phyloP scores from a whole-genome alignment of 768 basidiomycete genomes.

The Nevesoporus exiguus region DNA sequence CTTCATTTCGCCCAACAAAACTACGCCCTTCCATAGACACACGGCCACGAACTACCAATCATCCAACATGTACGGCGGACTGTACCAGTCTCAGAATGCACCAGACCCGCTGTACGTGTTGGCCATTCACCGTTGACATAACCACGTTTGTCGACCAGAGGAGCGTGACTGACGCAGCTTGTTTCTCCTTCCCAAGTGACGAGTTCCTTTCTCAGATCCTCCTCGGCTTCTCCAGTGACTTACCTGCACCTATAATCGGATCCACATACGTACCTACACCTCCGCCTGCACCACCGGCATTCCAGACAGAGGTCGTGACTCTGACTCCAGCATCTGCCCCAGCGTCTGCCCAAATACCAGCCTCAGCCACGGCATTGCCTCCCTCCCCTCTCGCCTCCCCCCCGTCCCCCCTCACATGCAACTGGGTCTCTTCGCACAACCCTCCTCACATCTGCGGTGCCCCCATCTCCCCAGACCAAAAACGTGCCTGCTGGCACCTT shows the following conservation, averaged over 20 bases:
- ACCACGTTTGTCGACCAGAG: not conserved
- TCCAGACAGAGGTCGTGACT: no score
- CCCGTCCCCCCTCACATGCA: constrained; percentile 2
- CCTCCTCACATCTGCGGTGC: constrained; percentile 8
- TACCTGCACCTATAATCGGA: not conserved
- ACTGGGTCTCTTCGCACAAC: constrained; percentile 4
- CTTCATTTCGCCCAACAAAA: not conserved
- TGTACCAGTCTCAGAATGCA: not conserved
- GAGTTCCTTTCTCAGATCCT: constrained; percentile 17
- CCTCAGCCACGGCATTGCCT: not conserved
- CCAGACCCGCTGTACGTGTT: constrained; percentile 15
- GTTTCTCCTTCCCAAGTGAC: constrained; percentile 4
- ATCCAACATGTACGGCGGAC: not conserved
- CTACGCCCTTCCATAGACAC: not conserved
- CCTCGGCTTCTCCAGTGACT: not conserved
- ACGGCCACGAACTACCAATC: not conserved
- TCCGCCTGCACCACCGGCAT: not conserved
- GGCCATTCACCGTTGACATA: not conserved
- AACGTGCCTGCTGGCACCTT: constrained; percentile 10
- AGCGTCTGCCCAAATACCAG: not conserved
- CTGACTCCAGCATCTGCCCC: not conserved
- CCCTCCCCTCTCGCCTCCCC: no score
- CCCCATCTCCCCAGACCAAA: constrained; percentile 5
- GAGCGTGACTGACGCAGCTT: not conserved
- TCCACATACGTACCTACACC: no score